These are phyloP conservation scores for Cryptosporidium felis DNA, from an alignment of 169 alveolate genomes.

Conservation along the genomic window DNA sequence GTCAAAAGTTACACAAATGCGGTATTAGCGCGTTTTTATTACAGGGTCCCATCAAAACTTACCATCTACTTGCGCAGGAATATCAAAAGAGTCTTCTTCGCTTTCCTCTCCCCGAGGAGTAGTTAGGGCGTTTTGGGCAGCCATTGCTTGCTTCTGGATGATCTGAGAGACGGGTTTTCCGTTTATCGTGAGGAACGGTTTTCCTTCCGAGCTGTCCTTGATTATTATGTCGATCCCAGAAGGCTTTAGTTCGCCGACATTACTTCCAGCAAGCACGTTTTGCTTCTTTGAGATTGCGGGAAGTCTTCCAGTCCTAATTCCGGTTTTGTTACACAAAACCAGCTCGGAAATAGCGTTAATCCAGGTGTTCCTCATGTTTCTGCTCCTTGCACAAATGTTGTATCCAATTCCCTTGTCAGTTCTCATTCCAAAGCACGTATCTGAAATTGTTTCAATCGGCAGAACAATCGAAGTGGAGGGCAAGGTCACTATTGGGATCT, in stretches of 20 bases:
- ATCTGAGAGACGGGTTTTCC: conserved; percentile 66
- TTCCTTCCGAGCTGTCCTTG: conserved; percentile 58
- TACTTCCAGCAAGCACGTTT: conserved; percentile 52
- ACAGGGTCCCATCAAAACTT: too few species aligned
- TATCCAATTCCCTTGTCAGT: conserved; percentile 52
- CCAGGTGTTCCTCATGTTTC: conserved; percentile 67
- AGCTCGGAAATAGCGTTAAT: conserved; percentile 45
- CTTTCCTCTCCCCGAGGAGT: not conserved
- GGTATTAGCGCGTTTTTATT: too few species aligned
- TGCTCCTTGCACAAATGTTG: conserved; percentile 30
- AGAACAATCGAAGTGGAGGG: conserved; percentile 34
- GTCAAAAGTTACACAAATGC: too few species aligned
- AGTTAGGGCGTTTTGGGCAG: conserved; percentile 62
- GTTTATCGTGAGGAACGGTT: conserved; percentile 55
- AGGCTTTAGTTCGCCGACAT: conserved; percentile 33
- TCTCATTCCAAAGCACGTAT: conserved; percentile 59
- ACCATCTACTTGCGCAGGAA: conserved; percentile 66
- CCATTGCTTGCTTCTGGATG: conserved; percentile 61
- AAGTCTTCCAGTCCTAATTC: conserved; percentile 35
- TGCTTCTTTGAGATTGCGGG: conserved; percentile 58
- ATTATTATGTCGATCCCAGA: conserved; percentile 46
- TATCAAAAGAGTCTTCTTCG: conserved; percentile 35
- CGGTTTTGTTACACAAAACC: conserved; percentile 55
- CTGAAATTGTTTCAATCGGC: conserved; percentile 33
- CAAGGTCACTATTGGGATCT: conserved; percentile 33